phyloP scores from a whole-genome alignment of 805 yeast species.

The Candida nonsorbophila region DNA sequence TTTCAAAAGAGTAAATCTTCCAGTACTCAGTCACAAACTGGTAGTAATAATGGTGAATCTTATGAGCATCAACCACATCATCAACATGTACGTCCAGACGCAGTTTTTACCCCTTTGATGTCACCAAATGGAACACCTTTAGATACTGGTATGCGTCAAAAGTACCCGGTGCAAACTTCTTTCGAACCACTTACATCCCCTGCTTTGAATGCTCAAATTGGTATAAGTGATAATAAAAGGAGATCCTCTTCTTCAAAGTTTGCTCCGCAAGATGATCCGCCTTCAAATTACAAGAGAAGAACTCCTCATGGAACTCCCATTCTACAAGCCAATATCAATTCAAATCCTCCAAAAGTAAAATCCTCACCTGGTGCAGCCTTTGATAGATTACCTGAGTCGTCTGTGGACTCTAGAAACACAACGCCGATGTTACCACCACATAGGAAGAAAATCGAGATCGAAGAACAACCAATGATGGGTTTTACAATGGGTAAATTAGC shows the following conservation, averaged over 20 bases:
- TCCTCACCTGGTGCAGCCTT: slow-evolving; percentile 9
- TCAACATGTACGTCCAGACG: slow-evolving; percentile 47
- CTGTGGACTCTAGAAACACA: slow-evolving; percentile 5
- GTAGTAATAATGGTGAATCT: slow-evolving; percentile 5
- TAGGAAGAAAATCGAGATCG: slow-evolving; percentile 16
- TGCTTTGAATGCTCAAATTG: slow-evolving; percentile 46
- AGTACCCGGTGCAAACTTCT: slow-evolving; percentile 21
- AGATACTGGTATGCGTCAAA: slow-evolving; percentile 25
- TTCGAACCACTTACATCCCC: slow-evolving; percentile 63
- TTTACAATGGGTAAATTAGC: slow-evolving; percentile 43
- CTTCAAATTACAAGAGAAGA: slow-evolving; percentile 24
- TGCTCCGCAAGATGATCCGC: slow-evolving; percentile 21
- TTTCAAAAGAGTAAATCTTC: slow-evolving; percentile 11
- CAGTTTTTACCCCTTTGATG: slow-evolving; percentile 68
- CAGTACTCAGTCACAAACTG: neutral
- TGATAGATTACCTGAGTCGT: slow-evolving; percentile 25
- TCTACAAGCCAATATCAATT: slow-evolving; percentile 16
- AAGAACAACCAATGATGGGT: slow-evolving; percentile 37
- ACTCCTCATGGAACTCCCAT: slow-evolving; percentile 43
- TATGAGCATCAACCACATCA: slow-evolving; percentile 14
- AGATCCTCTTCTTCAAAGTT: slow-evolving; percentile 29
- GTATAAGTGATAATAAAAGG: slow-evolving; percentile 15
- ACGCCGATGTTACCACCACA: slow-evolving; percentile 38
- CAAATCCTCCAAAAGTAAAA: slow-evolving; percentile 3
- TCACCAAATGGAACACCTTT: slow-evolving; percentile 73